These are phyloP conservation scores for Zygoascus bituminiphila DNA, from an alignment of 805 yeast species.

Conservation along the genomic window DNA sequence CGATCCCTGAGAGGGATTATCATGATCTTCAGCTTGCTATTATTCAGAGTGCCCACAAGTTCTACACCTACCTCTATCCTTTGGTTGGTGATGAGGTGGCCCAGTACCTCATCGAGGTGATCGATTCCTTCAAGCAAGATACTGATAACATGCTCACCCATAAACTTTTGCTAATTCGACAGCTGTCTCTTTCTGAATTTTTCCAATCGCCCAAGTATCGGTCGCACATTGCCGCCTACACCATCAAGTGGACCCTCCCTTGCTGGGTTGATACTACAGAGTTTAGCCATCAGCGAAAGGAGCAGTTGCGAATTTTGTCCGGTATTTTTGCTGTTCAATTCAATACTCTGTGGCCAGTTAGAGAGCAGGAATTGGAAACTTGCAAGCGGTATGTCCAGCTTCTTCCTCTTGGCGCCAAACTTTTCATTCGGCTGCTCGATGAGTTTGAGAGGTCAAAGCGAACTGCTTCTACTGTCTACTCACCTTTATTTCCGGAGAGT, in stretches of 20 bases:
- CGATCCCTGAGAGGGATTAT: conserved; percentile 7
- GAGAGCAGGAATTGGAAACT: conserved; percentile 19
- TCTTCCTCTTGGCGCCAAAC: conserved; percentile 24
- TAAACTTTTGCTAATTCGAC: conserved; percentile 53
- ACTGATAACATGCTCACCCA: conserved; percentile 49
- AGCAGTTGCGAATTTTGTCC: conserved; percentile 22
- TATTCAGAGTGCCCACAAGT: conserved; percentile 51
- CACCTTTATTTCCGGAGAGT: conserved; percentile 46
- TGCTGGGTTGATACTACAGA: conserved; percentile 19
- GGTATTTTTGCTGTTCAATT: conserved; percentile 25
- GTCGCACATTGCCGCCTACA: conserved; percentile 20
- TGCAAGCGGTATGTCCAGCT: conserved; percentile 25
- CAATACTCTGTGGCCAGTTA: conserved; percentile 23
- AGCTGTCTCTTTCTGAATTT: conserved; percentile 21
- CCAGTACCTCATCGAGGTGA: conserved; percentile 36
- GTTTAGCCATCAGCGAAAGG: conserved; percentile 17
- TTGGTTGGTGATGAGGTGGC: conserved; percentile 35
- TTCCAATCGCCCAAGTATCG: conserved; percentile 19
- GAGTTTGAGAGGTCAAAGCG: conserved; percentile 38
- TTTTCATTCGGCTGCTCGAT: conserved; percentile 22
- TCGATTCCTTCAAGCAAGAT: conserved; percentile 48
- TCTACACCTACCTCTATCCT: conserved; percentile 38
- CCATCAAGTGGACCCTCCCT: conserved; percentile 23
- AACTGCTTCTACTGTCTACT: conserved; percentile 52
- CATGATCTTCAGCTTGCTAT: conserved; percentile 42